Evolutionary conservation across 23 red algal genomes (phyloP), one percentile per base, ranked within the genome.

Genomic region (Gracilaria gracilis): DNA sequence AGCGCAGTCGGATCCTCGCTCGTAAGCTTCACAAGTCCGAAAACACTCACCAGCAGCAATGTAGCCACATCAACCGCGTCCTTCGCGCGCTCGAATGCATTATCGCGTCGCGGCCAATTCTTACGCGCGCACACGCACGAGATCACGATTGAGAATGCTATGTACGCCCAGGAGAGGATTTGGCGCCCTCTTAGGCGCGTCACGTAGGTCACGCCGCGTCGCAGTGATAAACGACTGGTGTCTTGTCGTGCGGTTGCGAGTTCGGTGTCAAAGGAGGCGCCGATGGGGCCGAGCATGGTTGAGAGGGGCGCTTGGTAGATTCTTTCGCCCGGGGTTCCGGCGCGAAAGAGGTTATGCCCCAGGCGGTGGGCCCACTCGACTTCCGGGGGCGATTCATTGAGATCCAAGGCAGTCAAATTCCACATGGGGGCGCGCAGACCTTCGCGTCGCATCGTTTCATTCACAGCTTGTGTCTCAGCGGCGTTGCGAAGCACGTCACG

Each of bases 1-100:
- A 89, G 46, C 34, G 35, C 85, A 64, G 64, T 89, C n/a, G 48
- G 50, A 50, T 89, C 85, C 71, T 89, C 85, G 46, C 85, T 89
- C 6, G 38, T 89, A 8, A 89, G 61, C 36, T 89, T 89, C 50
- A 89, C 47, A 1, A 89, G 42, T 23, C 85, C 85, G 33, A 89
- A 89, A 17, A 89, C 61, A 29, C 48, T 62, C 20, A 89, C 85
- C 4, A 79, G 71, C 29, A 89, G 37, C 49, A 62, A 2, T 15
- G 85, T 89, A 1, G 50, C 23, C 20, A 66, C 59, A 36, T 57
- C 62, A 15, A 55, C 71, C 28, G n/a, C 20, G 51, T 89, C 85
- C 19, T 20, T 62, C 9, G 55, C 21, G 23, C 85, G 20, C 39
- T 89, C 85, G 53, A 89, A 89, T 23, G 29, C 33, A 27, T 79